Evolutionary conservation across 352 stramenopile species (phyloP).

Genomic region (Thalassiosira exigua): DNA sequence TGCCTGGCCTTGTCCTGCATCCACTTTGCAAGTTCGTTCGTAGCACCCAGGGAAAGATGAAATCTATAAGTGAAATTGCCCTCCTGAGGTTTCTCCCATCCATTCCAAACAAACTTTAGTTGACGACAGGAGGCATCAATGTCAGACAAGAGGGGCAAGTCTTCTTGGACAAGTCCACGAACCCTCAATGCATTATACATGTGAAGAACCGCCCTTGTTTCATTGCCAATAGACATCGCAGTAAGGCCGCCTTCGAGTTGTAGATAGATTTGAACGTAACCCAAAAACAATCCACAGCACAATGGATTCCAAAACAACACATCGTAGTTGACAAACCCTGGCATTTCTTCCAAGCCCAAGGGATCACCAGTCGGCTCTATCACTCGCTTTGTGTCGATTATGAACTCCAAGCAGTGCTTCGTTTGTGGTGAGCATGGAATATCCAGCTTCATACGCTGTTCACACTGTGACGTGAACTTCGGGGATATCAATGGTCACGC

Average conservation of each 20-base stretch:
- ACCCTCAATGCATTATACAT: constrained; percentile 4
- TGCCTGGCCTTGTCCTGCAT: not conserved
- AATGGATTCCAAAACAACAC: constrained; percentile 18
- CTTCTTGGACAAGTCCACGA: constrained; percentile 5
- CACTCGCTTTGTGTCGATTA: not conserved
- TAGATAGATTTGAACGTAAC: constrained; percentile 2
- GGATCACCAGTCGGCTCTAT: not conserved
- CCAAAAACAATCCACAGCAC: constrained; percentile 6
- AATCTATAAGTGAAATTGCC: constrained; percentile 13
- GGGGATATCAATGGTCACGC: no score
- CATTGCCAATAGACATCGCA: not conserved
- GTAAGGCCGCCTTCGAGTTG: constrained; percentile 1
- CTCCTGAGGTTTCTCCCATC: not conserved
- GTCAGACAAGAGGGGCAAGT: constrained; percentile 16
- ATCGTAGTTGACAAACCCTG: not conserved
- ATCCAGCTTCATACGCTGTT: not conserved
- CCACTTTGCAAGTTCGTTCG: constrained; percentile 11
- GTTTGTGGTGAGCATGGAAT: not conserved
- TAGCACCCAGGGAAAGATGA: not conserved
- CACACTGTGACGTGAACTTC: constrained; percentile 13
- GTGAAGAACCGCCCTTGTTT: not conserved
- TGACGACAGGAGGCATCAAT: constrained; percentile 7
- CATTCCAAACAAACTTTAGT: constrained; percentile 7
- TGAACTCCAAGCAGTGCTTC: constrained; percentile 6
- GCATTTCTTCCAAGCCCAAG: not conserved